Conservation (phyloP, 768 basidiomycete species). For the Phaffia tasmanica region DNA sequence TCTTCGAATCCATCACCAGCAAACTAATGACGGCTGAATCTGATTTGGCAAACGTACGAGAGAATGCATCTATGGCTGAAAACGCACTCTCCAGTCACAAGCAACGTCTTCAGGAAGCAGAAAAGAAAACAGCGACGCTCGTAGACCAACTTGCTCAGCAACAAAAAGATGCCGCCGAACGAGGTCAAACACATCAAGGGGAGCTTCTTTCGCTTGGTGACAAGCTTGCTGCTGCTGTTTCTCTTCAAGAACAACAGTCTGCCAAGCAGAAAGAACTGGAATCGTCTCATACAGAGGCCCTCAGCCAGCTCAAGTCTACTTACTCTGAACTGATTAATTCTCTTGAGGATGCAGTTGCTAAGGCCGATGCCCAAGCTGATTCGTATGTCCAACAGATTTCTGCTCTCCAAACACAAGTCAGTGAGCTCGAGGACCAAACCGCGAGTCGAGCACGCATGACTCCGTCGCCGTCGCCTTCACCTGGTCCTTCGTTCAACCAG, state of each 20-base stretch:
- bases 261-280: background rate
- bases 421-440: slow-evolving; percentile 20
- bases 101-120: slow-evolving; percentile 7
- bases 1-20: background rate
- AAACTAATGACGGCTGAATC: slow-evolving; percentile 9
- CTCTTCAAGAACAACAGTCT: background rate
- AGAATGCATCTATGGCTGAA: background rate
- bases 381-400: too few species aligned
- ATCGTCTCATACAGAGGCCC: too few species aligned
- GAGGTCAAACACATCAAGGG: background rate
- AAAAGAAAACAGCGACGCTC: background rate
- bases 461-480: slow-evolving; percentile 9
- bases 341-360: too few species aligned
- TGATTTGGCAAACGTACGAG: background rate
- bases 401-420: slow-evolving; percentile 24
- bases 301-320: too few species aligned
- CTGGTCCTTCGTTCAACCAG: background rate
- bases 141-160: background rate
- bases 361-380: too few species aligned
- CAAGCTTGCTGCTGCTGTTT: background rate
- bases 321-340: too few species aligned
- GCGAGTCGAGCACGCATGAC: slow-evolving; percentile 4
- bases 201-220: background rate
- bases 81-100: slow-evolving; percentile 3
- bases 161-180: background rate